Percentiles rank a stretch among this genome's conserved stretches.
These are phyloP conservation scores for Pseudogymnoascus pannorum DNA, from an alignment of 2,329 filamentous ascomycete genomes.

Conservation along the genomic window DNA sequence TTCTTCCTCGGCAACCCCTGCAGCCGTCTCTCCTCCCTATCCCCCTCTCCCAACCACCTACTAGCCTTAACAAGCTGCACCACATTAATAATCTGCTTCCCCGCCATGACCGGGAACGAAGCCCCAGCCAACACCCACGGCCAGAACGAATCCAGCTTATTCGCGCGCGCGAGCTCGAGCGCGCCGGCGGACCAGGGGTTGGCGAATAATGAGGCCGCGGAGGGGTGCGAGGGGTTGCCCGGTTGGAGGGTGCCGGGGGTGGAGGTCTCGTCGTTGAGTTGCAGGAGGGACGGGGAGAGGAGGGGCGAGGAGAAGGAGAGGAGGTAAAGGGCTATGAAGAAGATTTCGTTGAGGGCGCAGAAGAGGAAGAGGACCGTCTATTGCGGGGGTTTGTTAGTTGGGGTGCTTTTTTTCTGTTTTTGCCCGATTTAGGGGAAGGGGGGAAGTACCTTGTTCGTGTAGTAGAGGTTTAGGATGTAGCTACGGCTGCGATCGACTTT, in stretches of 20 bases:
- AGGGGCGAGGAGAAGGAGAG: constrained; percentile 91
- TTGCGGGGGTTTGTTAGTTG: not conserved
- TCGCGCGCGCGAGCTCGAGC: constrained; percentile 84
- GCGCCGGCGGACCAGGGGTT: constrained; percentile 89
- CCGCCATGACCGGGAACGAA: constrained; percentile 78
- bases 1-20: constrained; percentile 46
- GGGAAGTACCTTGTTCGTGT: constrained; percentile 82
- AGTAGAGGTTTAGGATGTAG: constrained; percentile 89
- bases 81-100: constrained; percentile 91
- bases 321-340: constrained; percentile 97
- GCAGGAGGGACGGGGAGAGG: constrained; percentile 75
- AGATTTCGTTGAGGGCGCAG: constrained; percentile 87
- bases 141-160: constrained; percentile 75
- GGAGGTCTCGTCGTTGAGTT: constrained; percentile 47
- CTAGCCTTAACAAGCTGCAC: constrained; percentile 91
- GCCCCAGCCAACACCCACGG: constrained; percentile 76
- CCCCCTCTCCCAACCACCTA: constrained; percentile 88
- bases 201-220: constrained; percentile 67
- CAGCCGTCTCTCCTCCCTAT: constrained; percentile 56
- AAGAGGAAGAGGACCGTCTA: constrained; percentile 86
- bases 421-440: constrained; percentile 7
- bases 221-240: constrained; percentile 63
- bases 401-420: constrained; percentile 14
- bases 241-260: constrained; percentile 49
- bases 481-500: constrained; percentile 82